Evolutionary conservation across 352 stramenopile genomes (phyloP).

Genomic region (Phytophthora pluvialis): DNA sequence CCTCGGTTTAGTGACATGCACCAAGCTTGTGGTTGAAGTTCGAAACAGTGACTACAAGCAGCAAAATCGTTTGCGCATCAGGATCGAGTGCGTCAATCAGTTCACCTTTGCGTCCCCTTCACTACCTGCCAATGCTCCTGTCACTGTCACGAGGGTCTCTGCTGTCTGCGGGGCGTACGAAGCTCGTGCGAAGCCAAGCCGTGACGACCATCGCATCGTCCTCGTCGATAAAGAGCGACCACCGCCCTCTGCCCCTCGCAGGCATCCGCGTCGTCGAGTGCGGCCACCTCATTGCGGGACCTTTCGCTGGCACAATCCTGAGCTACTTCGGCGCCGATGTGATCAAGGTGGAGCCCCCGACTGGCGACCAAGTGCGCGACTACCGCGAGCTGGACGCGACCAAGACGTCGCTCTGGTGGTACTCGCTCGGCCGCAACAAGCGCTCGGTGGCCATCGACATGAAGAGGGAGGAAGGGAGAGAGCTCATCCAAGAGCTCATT

Average conservation of each 20-base stretch:
- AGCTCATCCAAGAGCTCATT: constrained; percentile 76
- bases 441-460: constrained; percentile 86
- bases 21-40: constrained; percentile 37
- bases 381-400: constrained; percentile 77
- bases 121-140: background rate
- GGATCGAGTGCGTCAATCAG: constrained; percentile 14
- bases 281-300: constrained; percentile 81
- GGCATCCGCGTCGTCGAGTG: constrained; percentile 82
- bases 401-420: constrained; percentile 89
- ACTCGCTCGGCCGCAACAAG: constrained; percentile 90
- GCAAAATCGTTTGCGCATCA: constrained; percentile 29
- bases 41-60: constrained; percentile 14
- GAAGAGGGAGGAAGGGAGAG: constrained; percentile 64
- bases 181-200: constrained; percentile 2
- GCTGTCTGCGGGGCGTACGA: constrained; percentile 18
- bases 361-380: constrained; percentile 82
- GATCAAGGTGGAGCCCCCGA: constrained; percentile 91
- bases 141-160: constrained; percentile 13
- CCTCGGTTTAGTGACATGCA: constrained; percentile 21
- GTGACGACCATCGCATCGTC: constrained; percentile 44
- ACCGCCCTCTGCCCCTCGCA: constrained; percentile 57
- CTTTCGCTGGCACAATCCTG: constrained; percentile 85
- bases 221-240: constrained; percentile 23
- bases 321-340: constrained; percentile 92
- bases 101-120: constrained; percentile 17